A percentile compares a stretch with the other conserved stretches of the same genome.
phyloP scores from a whole-genome alignment of 768 basidiomycete genomes.

The Suillus variegatus region DNA sequence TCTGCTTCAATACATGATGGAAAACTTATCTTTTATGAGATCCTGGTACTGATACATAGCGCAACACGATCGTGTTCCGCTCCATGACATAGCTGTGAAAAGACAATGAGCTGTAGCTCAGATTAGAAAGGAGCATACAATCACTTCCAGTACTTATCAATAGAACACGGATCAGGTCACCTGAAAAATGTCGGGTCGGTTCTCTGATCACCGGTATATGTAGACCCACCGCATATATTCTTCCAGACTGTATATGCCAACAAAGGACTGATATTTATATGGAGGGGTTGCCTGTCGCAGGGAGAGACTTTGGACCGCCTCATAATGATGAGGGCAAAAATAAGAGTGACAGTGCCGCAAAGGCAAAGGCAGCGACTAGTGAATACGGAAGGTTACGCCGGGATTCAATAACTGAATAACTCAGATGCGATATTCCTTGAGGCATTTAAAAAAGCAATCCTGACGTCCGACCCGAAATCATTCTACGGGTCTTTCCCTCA shows the following conservation, averaged over 20 bases:
- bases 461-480: not conserved
- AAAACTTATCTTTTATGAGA: constrained; percentile 19
- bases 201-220: too few relatives aligned
- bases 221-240: constrained; percentile 28
- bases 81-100: constrained; percentile 24
- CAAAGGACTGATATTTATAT: constrained; percentile 31
- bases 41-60: constrained; percentile 20
- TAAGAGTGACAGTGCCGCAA: not conserved
- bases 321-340: not conserved
- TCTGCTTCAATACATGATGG: constrained; percentile 16
- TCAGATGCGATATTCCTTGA: not conserved
- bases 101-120: not conserved
- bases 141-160: not conserved
- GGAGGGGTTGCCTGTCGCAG: constrained; percentile 27
- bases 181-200: not conserved
- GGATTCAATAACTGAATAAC: not conserved
- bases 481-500: not conserved
- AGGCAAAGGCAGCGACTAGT: not conserved
- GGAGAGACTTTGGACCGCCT: constrained; percentile 28
- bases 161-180: not conserved
- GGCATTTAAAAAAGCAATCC: not conserved
- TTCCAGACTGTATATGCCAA: constrained; percentile 34
- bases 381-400: not conserved
- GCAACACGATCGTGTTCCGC: constrained; percentile 22
- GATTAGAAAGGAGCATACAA: constrained; percentile 1